These are phyloP conservation scores for Holtermannia corniformis DNA, from an alignment of 768 basidiomycete species.

Conservation along the genomic window DNA sequence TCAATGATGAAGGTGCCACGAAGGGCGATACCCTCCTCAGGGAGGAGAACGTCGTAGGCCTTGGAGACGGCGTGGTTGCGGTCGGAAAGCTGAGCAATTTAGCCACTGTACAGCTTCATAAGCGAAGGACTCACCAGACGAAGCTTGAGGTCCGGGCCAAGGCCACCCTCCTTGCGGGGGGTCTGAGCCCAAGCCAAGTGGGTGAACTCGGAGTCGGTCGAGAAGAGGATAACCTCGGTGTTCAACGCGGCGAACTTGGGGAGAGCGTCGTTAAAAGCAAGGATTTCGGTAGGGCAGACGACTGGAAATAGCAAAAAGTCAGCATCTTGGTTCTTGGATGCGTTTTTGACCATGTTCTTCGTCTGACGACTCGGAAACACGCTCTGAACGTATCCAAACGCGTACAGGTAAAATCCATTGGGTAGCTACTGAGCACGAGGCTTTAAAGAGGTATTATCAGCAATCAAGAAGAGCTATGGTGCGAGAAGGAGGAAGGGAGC, in stretches of 20 bases:
- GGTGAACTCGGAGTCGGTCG: slow-evolving; percentile 69
- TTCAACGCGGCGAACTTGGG: slow-evolving; percentile 62
- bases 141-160: slow-evolving; percentile 77
- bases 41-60: slow-evolving; percentile 79
- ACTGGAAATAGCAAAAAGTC: slow-evolving; percentile 53
- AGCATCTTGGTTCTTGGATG: slow-evolving; percentile 64
- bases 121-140: slow-evolving; percentile 47
- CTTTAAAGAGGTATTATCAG: slow-evolving; percentile 43
- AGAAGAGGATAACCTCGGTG: slow-evolving; percentile 70
- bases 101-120: neutral
- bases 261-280: slow-evolving; percentile 86
- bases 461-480: neutral
- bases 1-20: slow-evolving; percentile 49
- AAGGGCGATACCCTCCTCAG: slow-evolving; percentile 78
- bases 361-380: too few species aligned
- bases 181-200: slow-evolving; percentile 81
- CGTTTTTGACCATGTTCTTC: too few species aligned
- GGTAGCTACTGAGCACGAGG: slow-evolving; percentile 92
- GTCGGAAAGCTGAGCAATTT: slow-evolving; percentile 22
- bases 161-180: slow-evolving; percentile 73
- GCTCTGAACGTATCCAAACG: too few species aligned
- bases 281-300: slow-evolving; percentile 83
- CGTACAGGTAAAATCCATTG: slow-evolving; percentile 54
- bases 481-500: slow-evolving; percentile 21
- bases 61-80: slow-evolving; percentile 63